Percentiles rank a stretch among this genome's conserved stretches.
Conservation (phyloP, 2,329 filamentous ascomycete genomes). For the Lachnellula suecica region DNA sequence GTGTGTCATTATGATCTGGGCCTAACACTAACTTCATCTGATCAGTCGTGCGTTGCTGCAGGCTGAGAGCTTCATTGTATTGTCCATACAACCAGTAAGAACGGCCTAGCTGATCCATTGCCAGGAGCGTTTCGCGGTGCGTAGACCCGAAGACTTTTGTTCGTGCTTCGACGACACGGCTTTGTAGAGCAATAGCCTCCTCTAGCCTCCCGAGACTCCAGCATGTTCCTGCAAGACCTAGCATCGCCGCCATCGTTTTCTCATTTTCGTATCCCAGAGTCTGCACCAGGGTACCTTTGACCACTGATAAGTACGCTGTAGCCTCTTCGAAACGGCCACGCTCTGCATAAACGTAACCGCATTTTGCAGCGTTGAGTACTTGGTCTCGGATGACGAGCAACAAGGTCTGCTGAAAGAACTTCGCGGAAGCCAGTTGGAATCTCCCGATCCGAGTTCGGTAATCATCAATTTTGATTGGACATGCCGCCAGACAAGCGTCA, state of each 20-base stretch:
- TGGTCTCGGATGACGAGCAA: slow-evolving; percentile 14
- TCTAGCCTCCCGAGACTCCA: slow-evolving; percentile 15
- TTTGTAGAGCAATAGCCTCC: slow-evolving; percentile 15
- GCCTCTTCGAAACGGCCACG: slow-evolving; percentile 20
- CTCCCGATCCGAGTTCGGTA: background rate
- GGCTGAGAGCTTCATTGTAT: slow-evolving; percentile 40
- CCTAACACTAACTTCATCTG: slow-evolving; percentile 13
- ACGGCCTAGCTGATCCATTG: slow-evolving; percentile 13
- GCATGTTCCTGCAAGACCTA: slow-evolving; percentile 12
- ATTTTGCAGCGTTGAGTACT: slow-evolving; percentile 20
- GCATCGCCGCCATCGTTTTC: slow-evolving; percentile 10
- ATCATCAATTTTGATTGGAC: background rate
- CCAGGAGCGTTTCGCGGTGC: slow-evolving; percentile 15
- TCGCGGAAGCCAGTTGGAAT: slow-evolving; percentile 1
- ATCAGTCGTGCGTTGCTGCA: slow-evolving; percentile 17
- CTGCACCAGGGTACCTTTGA: slow-evolving; percentile 16
- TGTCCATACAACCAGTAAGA: slow-evolving; percentile 18
- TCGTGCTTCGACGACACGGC: slow-evolving; percentile 9
- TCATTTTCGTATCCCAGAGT: slow-evolving; percentile 11
- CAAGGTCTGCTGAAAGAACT: slow-evolving; percentile 12
- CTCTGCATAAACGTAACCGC: slow-evolving; percentile 15
- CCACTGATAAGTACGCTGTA: slow-evolving; percentile 9
- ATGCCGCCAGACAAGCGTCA: slow-evolving; percentile 2
- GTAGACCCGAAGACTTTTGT: slow-evolving; percentile 7
- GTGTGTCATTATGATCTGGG: slow-evolving; percentile 16